Base-by-base conservation (phyloP, 768 basidiomycete species). In the Hygrophorus pudorinus region DNA sequence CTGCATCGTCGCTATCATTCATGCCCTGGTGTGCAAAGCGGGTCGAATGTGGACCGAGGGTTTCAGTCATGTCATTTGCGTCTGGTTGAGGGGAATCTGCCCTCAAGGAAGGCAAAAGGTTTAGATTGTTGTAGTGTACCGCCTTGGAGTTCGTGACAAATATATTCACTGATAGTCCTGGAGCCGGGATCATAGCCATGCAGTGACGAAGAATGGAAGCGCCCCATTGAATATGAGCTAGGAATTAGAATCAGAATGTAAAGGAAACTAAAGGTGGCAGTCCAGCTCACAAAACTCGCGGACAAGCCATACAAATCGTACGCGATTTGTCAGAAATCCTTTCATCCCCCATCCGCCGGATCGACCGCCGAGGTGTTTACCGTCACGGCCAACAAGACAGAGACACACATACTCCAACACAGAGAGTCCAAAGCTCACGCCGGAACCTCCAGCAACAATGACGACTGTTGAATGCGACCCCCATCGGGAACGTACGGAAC, bases 211-310 rank as follows among this genome's bases (percentile, higher is more conserved):
- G 57, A 39, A 73, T 64, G 6, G 77, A 66, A 2, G 86, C 82
- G 47, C 81, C 78, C 85, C 85, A 88, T 44, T 81, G 77, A 24
- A 88, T 66, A 50, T 88, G 82, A 14, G 79, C 84, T 85, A 51
- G 12, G 8, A 29, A 35, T 9, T 17, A 28, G 2, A 21, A 27
- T 12, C 34, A 17, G 30, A 24, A 33, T 24, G 41, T 17, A 13
- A 17, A 4, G 17, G 27, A 16, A 34, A 20, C 27, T 36, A 34
- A 20, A 24, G 24, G 4, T 16, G 17, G 14, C 11, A 31, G 35
- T 43, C 18, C 11, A 1, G 66, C 81, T 60, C 46, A 85, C 84
- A 72, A 54, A 78, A 86, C 54, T 87, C 86, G 31, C 83, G 70
- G 16, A 85, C 65, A 35, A 86, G 71, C 85, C 85, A 88, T 2